Conservation (phyloP, 441 rosid genomes). For the Populus hybrid region DNA sequence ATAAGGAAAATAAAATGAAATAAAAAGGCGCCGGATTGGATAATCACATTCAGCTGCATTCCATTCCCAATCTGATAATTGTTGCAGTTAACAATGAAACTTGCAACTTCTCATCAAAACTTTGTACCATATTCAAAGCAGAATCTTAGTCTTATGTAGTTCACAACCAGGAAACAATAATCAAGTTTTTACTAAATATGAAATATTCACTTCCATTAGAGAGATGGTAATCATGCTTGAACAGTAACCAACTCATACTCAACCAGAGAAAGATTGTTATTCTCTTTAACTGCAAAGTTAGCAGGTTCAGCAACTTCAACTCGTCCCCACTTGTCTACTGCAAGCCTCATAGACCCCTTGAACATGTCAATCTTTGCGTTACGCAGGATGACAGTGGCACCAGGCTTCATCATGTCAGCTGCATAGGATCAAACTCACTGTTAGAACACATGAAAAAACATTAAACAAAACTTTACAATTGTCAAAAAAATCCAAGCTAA, state of each 20-base stretch:
- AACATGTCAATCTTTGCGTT: slow-evolving; percentile 96
- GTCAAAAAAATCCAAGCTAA: not conserved
- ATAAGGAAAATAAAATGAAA: not conserved
- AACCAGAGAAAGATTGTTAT: slow-evolving; percentile 76
- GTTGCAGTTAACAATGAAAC: slow-evolving; percentile 14
- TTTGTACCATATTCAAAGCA: slow-evolving; percentile 22
- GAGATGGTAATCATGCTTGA: slow-evolving; percentile 40
- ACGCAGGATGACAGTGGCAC: slow-evolving; percentile 61
- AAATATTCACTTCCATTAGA: slow-evolving; percentile 28
- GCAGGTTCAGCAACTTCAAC: slow-evolving; percentile 72
- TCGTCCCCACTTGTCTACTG: slow-evolving; percentile 93
- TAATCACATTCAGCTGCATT: slow-evolving; percentile 5
- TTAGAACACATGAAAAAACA: not conserved
- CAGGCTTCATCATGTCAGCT: slow-evolving; percentile 72
- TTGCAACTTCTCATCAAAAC: slow-evolving; percentile 15
- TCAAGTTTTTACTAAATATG: slow-evolving; percentile 18
- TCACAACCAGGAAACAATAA: slow-evolving; percentile 25
- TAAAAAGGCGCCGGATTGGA: not conserved
- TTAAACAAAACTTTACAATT: not conserved
- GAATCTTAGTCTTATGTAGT: slow-evolving; percentile 13
- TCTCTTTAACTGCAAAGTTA: slow-evolving; percentile 50
- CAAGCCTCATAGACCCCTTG: slow-evolving; percentile 90
- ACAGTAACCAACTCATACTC: slow-evolving; percentile 84
- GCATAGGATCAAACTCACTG: slow-evolving; percentile 11
- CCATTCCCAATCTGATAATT: slow-evolving; percentile 8